Evolutionary conservation across 768 basidiomycete genomes (phyloP), one percentile per base, ranked within the genome.

Genomic region (Udeniomyces megalosporus): DNA sequence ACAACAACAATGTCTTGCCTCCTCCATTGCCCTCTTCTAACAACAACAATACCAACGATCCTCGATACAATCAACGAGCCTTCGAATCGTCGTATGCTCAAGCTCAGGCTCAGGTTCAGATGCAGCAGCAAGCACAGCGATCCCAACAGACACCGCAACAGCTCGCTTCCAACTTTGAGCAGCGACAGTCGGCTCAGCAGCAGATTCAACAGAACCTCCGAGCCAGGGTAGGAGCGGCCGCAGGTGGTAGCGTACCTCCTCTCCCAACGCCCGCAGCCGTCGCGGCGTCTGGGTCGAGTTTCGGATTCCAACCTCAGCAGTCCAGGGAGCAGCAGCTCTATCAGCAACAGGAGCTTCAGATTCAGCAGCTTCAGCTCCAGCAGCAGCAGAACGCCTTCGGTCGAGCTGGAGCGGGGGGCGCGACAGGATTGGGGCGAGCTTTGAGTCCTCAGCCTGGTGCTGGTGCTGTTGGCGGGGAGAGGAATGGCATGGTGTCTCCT

Each of bases 161-260:
- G 38, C 62, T 63, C 24, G 62, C 62, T 11, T 63, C 62, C 22
- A 56, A 55, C 4, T 63, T 58, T 22, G 62, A 63, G 38, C 62
- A 63, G 38, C 62, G 62, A 17, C 56, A 63, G 15, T 44, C 55
- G 22, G 62, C 62, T 2, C 62, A 63, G 42, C 62, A 58, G 48
- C 62, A 63, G 62, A 58, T 63, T 45, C 62, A 63, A 14, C 56
- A 55, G 12, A 63, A 58, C 50, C 57, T 63, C 4, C 56, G 62
- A 11, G 62, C 62, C 26, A 26, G 55, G 8, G 15, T 26, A 20
- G 26, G 32, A 48, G 58, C 47, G 31, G 50, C 3, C 38, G 38
- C 38, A 3, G 58, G 46, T 22, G 46, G 38, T 42, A 42, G 42
- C 28, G 56, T 55, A 1, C 56, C 44, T 5, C 55, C 62, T 2